These are phyloP conservation scores for Phytopythium mirpurense DNA, from an alignment of 352 stramenopile genomes.

Conservation along the genomic window DNA sequence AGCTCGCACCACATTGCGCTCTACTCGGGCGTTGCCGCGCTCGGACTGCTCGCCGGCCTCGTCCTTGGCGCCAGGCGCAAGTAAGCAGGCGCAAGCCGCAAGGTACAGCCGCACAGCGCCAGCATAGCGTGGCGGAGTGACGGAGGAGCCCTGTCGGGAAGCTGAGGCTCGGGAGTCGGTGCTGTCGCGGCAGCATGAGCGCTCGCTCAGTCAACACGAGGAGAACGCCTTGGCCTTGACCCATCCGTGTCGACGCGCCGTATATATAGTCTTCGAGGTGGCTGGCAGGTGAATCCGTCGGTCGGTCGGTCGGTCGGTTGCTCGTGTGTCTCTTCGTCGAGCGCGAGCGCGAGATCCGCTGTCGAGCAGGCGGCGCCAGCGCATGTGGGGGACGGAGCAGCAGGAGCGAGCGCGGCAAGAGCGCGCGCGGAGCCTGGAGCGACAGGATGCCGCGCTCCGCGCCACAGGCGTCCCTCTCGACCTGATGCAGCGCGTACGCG, in stretches of 20 bases:
- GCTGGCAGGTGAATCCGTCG: too few species aligned
- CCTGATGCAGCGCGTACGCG: conserved; percentile 20
- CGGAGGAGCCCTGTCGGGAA: not conserved
- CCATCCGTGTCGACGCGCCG: too few species aligned
- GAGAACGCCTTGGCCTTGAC: not conserved
- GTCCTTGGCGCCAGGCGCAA: conserved; percentile 14
- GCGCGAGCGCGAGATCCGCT: too few species aligned
- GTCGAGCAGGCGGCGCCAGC: too few species aligned
- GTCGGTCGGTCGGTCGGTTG: too few species aligned
- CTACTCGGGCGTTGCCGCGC: conserved; percentile 36
- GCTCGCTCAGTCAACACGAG: not conserved
- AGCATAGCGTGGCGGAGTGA: not conserved
- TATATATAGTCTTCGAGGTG: too few species aligned
- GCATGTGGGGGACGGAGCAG: conserved; percentile 11
- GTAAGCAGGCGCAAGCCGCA: not conserved
- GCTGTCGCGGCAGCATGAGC: not conserved
- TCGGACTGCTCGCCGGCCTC: conserved; percentile 27
- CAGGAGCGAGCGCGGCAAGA: conserved; percentile 11
- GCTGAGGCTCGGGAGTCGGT: too few species aligned
- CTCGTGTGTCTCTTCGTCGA: too few species aligned
- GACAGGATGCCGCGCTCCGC: conserved; percentile 8
- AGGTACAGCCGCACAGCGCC: not conserved
- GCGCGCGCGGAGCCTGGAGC: conserved; percentile 10
- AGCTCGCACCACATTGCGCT: conserved; percentile 33
- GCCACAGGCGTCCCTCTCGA: conserved; percentile 12